Conservation (phyloP, 2,329 filamentous ascomycete genomes). For the Claviceps sp. region DNA sequence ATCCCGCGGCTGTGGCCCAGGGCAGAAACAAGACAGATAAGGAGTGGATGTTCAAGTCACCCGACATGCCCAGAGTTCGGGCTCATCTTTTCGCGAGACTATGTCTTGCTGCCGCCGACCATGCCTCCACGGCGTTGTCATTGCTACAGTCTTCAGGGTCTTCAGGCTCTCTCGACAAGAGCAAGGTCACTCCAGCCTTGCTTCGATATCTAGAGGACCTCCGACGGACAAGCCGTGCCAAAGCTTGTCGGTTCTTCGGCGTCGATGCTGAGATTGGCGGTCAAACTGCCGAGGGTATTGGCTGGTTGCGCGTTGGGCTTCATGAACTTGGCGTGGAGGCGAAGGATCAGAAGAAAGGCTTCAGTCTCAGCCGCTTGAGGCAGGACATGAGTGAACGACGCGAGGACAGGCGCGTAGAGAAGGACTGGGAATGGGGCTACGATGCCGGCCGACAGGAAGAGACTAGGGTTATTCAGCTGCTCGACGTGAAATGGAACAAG, state of each 20-base stretch:
- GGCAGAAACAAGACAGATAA: slow-evolving; percentile 69
- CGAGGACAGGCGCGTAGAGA: slow-evolving; percentile 69
- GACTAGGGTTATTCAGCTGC: slow-evolving; percentile 68
- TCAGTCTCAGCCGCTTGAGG: slow-evolving; percentile 50
- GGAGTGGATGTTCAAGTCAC: slow-evolving; percentile 94
- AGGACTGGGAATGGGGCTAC: slow-evolving; percentile 58
- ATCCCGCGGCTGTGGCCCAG: slow-evolving; percentile 69
- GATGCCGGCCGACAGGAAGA: slow-evolving; percentile 83
- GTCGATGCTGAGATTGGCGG: slow-evolving; percentile 77
- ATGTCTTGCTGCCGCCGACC: slow-evolving; percentile 77
- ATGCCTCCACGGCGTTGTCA: slow-evolving; percentile 59
- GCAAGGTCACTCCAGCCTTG: slow-evolving; percentile 51
- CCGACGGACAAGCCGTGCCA: slow-evolving; percentile 60
- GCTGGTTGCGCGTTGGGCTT: slow-evolving; percentile 69
- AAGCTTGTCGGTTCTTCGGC: slow-evolving; percentile 80
- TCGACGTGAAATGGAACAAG: slow-evolving; percentile 81
- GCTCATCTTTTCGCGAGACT: slow-evolving; percentile 78
- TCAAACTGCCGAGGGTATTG: slow-evolving; percentile 71
- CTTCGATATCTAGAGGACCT: slow-evolving; percentile 65
- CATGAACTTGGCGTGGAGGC: slow-evolving; percentile 56
- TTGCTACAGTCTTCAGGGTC: slow-evolving; percentile 29
- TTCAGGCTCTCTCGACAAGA: slow-evolving; percentile 12
- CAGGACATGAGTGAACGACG: slow-evolving; percentile 63
- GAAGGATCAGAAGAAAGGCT: slow-evolving; percentile 37
- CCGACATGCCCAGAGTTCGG: slow-evolving; percentile 76